Evolutionary conservation across 768 basidiomycete species (phyloP).

Genomic region (Saitozyma sp.): DNA sequence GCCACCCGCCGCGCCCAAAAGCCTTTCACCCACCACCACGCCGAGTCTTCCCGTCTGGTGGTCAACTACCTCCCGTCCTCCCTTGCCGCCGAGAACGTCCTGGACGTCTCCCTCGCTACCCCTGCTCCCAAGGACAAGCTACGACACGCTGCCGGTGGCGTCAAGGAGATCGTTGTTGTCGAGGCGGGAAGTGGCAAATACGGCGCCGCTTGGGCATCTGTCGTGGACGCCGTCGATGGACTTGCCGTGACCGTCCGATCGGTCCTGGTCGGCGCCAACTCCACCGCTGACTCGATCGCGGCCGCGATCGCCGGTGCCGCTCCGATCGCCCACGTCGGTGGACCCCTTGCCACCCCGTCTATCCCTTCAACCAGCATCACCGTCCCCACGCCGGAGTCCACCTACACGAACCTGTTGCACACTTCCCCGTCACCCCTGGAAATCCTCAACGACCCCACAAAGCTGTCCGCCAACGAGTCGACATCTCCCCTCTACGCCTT

Average conservation of each 20-base stretch:
- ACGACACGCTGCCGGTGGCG: constrained; percentile 49
- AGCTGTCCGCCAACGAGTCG: constrained; percentile 68
- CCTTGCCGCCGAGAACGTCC: constrained; percentile 54
- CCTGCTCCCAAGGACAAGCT: constrained; percentile 40
- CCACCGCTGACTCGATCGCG: constrained; percentile 46
- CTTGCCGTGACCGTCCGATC: constrained; percentile 45
- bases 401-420: constrained; percentile 84
- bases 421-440: constrained; percentile 73
- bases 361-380: constrained; percentile 36
- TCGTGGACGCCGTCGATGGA: constrained; percentile 57
- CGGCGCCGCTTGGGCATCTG: constrained; percentile 40
- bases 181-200: constrained; percentile 51
- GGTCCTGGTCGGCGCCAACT: constrained; percentile 50
- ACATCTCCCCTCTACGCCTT: constrained; percentile 94
- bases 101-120: constrained; percentile 58
- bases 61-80: constrained; percentile 70
- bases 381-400: constrained; percentile 84
- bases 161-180: constrained; percentile 43
- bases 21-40: constrained; percentile 60
- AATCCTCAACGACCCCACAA: constrained; percentile 77
- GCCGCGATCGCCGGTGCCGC: constrained; percentile 53
- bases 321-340: constrained; percentile 52
- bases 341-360: constrained; percentile 21
- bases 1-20: constrained; percentile 65
- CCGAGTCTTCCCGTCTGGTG: constrained; percentile 58